phyloP scores from a whole-genome alignment of 768 basidiomycete genomes.

The Mycena venus region DNA sequence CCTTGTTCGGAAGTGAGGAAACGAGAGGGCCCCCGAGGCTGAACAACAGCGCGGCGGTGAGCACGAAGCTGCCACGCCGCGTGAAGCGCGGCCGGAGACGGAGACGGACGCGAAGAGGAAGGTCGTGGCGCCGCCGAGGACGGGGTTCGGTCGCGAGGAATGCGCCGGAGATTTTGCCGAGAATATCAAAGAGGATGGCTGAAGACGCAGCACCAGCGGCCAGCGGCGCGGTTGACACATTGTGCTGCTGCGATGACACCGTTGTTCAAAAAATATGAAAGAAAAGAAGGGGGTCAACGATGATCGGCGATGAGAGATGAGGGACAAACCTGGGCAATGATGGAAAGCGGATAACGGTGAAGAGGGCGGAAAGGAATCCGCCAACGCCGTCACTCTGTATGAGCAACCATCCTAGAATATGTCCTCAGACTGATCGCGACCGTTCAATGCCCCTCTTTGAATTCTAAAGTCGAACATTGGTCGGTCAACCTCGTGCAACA shows the following conservation, averaged over 20 bases:
- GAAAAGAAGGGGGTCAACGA: conserved; percentile 55
- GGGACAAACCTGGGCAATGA: conserved; percentile 51
- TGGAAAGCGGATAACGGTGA: conserved; percentile 85
- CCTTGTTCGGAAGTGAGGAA: conserved; percentile 44
- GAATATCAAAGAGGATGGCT: conserved; percentile 83
- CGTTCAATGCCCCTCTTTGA: conserved; percentile 79
- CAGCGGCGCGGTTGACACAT: conserved; percentile 85
- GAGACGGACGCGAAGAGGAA: conserved; percentile 87
- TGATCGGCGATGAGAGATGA: background rate
- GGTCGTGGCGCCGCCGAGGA: conserved; percentile 88
- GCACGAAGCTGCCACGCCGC: conserved; percentile 76
- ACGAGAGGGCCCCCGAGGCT: conserved; percentile 81
- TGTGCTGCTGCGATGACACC: conserved; percentile 88
- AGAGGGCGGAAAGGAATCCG: conserved; percentile 83
- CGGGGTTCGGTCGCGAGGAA: conserved; percentile 88
- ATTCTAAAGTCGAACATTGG: conserved; percentile 85
- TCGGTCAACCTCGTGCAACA: conserved; percentile 75
- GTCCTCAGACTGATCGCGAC: background rate
- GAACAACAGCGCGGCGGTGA: conserved; percentile 77
- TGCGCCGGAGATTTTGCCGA: conserved; percentile 84
- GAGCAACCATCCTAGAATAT: background rate
- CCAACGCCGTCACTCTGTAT: conserved; percentile 77
- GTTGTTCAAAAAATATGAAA: too few species aligned
- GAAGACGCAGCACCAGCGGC: conserved; percentile 84
- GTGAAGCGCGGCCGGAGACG: conserved; percentile 58